Percentiles rank a stretch among this genome's conserved stretches.
These are phyloP conservation scores for Tricholoma bakamatsutake DNA, from an alignment of 768 basidiomycete genomes.

Conservation along the genomic window DNA sequence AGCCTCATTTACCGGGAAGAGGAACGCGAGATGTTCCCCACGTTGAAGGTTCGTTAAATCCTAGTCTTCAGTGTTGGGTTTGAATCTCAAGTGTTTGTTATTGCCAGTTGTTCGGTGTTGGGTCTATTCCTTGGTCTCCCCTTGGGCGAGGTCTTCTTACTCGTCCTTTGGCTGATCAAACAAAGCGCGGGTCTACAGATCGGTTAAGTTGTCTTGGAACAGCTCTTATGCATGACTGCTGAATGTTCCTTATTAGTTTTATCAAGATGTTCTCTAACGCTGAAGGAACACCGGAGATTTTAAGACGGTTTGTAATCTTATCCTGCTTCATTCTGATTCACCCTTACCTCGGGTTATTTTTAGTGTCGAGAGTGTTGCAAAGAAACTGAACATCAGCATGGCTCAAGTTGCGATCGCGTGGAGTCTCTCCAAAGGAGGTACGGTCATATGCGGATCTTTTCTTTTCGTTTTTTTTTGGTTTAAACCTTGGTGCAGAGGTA, in stretches of 20 bases:
- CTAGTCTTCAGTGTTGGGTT: not conserved
- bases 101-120: conserved; percentile 44
- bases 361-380: conserved; percentile 40
- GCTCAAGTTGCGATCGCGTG: conserved; percentile 52
- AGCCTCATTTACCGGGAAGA: conserved; percentile 60
- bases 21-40: conserved; percentile 60
- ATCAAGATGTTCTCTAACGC: conserved; percentile 19
- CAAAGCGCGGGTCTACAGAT: conserved; percentile 34
- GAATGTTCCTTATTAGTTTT: conserved; percentile 9
- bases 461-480: not conserved
- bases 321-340: not conserved
- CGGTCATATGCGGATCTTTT: not conserved
- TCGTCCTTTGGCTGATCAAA: conserved; percentile 32
- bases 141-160: conserved; percentile 47
- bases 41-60: conserved; percentile 35
- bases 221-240: not conserved
- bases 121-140: conserved; percentile 55
- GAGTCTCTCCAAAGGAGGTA: conserved; percentile 38
- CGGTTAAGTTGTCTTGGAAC: conserved; percentile 14
- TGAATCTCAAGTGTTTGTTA: not conserved
- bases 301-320: conserved; percentile 29
- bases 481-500: conserved; percentile 25
- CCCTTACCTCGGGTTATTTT: not conserved
- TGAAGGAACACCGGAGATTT: conserved; percentile 26
- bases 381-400: conserved; percentile 47